phyloP scores from a whole-genome alignment of 805 yeast genomes.

The Scheffersomyces ergatensis region DNA sequence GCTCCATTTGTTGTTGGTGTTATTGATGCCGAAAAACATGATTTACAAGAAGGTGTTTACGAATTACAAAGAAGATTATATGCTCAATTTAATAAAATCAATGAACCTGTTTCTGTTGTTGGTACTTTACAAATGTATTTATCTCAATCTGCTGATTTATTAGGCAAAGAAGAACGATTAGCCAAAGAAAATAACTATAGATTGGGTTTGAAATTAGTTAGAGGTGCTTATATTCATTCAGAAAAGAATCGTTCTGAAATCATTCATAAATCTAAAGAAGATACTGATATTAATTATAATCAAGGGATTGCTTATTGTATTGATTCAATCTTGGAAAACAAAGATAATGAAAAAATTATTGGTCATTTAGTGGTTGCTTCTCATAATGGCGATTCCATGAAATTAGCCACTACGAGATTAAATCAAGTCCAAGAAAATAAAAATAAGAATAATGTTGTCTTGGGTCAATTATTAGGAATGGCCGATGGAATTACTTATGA shows the following conservation, averaged over 20 bases:
- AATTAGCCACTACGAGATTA: conserved; percentile 62
- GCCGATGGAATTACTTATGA: conserved; percentile 85
- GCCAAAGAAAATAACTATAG: conserved; percentile 65
- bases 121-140: conserved; percentile 95
- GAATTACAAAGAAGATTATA: conserved; percentile 82
- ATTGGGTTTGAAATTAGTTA: conserved; percentile 83
- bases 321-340: conserved; percentile 49
- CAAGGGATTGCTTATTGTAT: conserved; percentile 63
- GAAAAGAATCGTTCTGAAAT: conserved; percentile 68
- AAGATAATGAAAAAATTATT: conserved; percentile 46
- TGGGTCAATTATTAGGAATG: conserved; percentile 94
- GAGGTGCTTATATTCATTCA: conserved; percentile 94
- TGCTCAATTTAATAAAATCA: conserved; percentile 62
- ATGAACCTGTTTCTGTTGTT: conserved; percentile 63
- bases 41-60: conserved; percentile 88
- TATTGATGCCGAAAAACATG: conserved; percentile 89
- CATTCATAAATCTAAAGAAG: conserved; percentile 72
- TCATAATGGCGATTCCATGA: conserved; percentile 79
- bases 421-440: conserved; percentile 14
- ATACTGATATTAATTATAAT: conserved; percentile 78
- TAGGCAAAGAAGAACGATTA: conserved; percentile 59
- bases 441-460: conserved; percentile 60
- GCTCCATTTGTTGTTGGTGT: conserved; percentile 76
- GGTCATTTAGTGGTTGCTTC: conserved; percentile 89
- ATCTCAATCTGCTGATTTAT: conserved; percentile 61